A percentile compares a stretch with the other conserved stretches of the same genome.
Evolutionary conservation across 345 rosid genomes (phyloP).

Genomic region (Brassica napus): Da-Ae NC_063446.1:593001-593500

Average conservation of each 20-base stretch:
- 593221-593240: neutral
- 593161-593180: conserved; percentile 92
- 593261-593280: conserved; percentile 68
- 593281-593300: conserved; percentile 69
- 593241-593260: neutral
- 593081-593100: conserved; percentile 2
- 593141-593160: conserved; percentile 93
- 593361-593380: conserved; percentile 53
- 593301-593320: conserved; percentile 74
- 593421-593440: neutral
- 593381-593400: neutral
- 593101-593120: conserved; percentile 53
- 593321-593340: conserved; percentile 95
- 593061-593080: neutral
- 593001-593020: neutral
- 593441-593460: neutral
- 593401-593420: neutral
- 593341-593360: conserved; percentile 82
- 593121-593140: conserved; percentile 91
- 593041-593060: neutral
- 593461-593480: neutral
- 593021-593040: neutral
- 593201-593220: neutral
- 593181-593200: conserved; percentile 68
- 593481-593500: conserved; percentile 15